Evolutionary conservation across 768 basidiomycete species (phyloP).

Genomic region (Roridomyces roridus): DNA sequence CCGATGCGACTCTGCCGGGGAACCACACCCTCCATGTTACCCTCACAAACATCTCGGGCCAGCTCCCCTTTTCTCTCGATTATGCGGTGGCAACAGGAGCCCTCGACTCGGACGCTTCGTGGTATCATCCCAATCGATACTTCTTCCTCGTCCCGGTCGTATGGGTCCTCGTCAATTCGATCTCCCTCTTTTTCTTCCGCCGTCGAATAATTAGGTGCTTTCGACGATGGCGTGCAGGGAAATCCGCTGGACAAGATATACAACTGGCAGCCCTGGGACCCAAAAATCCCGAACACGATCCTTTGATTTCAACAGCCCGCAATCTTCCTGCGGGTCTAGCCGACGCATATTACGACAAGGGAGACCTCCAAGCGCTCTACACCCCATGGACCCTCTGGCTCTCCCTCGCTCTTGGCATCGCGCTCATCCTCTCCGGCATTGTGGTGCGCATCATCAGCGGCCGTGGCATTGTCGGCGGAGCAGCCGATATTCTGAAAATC

Average conservation of each 20-base stretch:
- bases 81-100: neutral
- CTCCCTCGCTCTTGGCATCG: neutral
- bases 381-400: neutral
- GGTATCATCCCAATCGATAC: neutral
- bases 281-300: neutral
- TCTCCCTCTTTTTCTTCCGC: neutral
- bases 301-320: neutral
- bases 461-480: conserved; percentile 1
- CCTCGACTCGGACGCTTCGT: neutral
- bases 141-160: neutral
- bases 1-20: conserved; percentile 1
- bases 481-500: neutral
- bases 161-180: neutral
- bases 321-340: neutral
- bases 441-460: neutral
- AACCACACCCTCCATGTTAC: neutral
- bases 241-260: too few species aligned
- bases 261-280: too few species aligned
- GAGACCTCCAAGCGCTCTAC: neutral
- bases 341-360: conserved; percentile 4
- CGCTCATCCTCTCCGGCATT: neutral
- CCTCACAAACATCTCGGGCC: neutral
- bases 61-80: neutral
- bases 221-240: too few species aligned
- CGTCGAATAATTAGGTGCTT: neutral